These are phyloP conservation scores for Trichoderma arundinaceum DNA, from an alignment of 2,329 filamentous ascomycete species.

Conservation along the genomic window DNA sequence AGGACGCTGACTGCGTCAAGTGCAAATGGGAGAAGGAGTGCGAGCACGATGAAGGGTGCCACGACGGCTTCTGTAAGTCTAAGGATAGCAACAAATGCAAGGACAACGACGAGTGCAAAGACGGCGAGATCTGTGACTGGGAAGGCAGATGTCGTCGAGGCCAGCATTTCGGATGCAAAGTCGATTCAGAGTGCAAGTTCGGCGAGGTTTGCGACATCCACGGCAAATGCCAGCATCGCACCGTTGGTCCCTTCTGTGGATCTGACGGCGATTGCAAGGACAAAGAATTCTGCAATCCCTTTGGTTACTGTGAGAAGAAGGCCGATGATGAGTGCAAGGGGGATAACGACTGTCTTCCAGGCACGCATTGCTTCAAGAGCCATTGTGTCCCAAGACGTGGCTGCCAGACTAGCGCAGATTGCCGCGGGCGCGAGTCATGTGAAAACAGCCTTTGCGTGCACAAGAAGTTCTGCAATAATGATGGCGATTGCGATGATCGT, in stretches of 20 bases:
- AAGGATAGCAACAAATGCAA: slow-evolving; percentile 12
- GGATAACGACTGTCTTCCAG: neutral
- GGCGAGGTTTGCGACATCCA: slow-evolving; percentile 17
- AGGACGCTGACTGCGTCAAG: slow-evolving; percentile 4
- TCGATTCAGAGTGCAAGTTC: slow-evolving; percentile 6
- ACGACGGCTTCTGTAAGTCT: slow-evolving; percentile 10
- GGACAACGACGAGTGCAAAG: slow-evolving; percentile 3
- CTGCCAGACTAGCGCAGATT: neutral
- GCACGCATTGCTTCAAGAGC: neutral
- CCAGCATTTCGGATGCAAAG: slow-evolving; percentile 1
- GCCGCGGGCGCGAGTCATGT: neutral
- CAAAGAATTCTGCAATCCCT: slow-evolving; percentile 18
- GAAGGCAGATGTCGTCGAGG: slow-evolving; percentile 20
- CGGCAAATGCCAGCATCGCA: slow-evolving; percentile 5
- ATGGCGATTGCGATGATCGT: neutral
- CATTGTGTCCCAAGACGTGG: neutral
- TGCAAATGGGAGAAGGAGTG: slow-evolving; percentile 5
- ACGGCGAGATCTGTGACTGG: slow-evolving; percentile 13
- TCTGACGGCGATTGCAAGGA: slow-evolving; percentile 3
- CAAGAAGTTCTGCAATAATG: neutral
- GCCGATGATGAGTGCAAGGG: neutral
- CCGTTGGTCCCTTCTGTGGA: neutral
- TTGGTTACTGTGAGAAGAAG: slow-evolving; percentile 14
- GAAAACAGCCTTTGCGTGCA: neutral
- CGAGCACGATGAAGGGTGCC: neutral